These are phyloP conservation scores for Volvox carteri DNA, from an alignment of 163 green algal species.

Conservation along the genomic window DNA sequence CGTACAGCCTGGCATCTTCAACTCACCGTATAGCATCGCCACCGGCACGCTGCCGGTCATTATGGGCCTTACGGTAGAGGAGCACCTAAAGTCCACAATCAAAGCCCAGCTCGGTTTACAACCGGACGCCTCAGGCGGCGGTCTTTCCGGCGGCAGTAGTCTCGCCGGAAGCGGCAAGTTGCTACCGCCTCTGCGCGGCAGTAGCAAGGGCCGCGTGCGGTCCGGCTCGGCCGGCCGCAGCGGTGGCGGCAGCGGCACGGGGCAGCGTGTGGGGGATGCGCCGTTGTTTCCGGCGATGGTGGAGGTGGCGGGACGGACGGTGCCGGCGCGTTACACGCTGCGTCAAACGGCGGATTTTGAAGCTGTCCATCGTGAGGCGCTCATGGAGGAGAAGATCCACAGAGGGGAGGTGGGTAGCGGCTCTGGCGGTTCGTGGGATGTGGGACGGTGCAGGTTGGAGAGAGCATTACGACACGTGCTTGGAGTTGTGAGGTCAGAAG, in stretches of 20 bases:
- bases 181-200: constrained; percentile 29
- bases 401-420: constrained; percentile 55
- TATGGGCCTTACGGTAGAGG: constrained; percentile 59
- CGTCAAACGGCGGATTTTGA: constrained; percentile 59
- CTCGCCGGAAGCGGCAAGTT: background rate
- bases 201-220: background rate
- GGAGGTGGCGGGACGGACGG: constrained; percentile 33
- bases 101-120: constrained; percentile 28
- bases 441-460: too few species aligned
- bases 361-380: constrained; percentile 42
- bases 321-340: constrained; percentile 57
- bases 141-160: background rate
- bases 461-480: too few species aligned
- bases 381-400: constrained; percentile 62
- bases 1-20: constrained; percentile 72
- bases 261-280: background rate
- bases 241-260: background rate
- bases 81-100: constrained; percentile 56
- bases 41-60: constrained; percentile 63
- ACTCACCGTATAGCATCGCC: constrained; percentile 63
- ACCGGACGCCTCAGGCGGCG: background rate
- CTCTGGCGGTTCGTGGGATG: too few species aligned
- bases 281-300: background rate
- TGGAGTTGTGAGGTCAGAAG: too few species aligned
- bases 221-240: background rate